Percentiles rank a stretch among this genome's conserved stretches.
These are phyloP conservation scores for Melaleuca alternifolia DNA, from an alignment of 345 rosid species.

Conservation along the genomic window DNA sequence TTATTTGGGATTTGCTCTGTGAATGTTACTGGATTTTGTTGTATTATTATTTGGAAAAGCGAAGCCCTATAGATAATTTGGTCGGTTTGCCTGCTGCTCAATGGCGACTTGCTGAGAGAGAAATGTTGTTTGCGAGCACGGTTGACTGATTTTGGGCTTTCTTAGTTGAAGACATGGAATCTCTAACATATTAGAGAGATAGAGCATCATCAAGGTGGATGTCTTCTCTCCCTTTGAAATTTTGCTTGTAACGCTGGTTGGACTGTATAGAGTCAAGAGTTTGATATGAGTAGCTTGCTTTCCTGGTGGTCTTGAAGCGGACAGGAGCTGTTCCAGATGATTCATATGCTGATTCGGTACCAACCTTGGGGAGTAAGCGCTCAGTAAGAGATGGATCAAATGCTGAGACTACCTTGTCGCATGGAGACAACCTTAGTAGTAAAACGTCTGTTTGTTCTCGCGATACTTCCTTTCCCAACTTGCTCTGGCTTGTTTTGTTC, in stretches of 20 bases:
- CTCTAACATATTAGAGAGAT: too few relatives aligned
- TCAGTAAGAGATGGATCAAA: slow-evolving; percentile 67
- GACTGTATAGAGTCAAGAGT: not conserved
- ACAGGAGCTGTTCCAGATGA: slow-evolving; percentile 25
- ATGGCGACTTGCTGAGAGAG: too few relatives aligned
- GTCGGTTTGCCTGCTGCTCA: too few relatives aligned
- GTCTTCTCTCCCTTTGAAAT: too few relatives aligned
- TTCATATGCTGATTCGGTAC: slow-evolving; percentile 18
- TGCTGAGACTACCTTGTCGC: slow-evolving; percentile 22
- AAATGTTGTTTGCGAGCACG: too few relatives aligned
- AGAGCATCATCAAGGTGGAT: too few relatives aligned
- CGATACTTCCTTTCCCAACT: not conserved
- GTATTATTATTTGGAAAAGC: too few relatives aligned
- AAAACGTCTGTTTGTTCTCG: slow-evolving; percentile 36
- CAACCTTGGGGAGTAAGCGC: slow-evolving; percentile 52
- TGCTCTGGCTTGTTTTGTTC: not conserved
- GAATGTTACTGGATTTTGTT: too few relatives aligned
- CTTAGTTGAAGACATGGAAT: too few relatives aligned
- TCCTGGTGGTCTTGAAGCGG: slow-evolving; percentile 72
- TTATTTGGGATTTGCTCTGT: too few relatives aligned
- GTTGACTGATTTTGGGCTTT: too few relatives aligned
- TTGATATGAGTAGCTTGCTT: not conserved
- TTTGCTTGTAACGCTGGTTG: not conserved
- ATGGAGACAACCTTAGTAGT: slow-evolving; percentile 18
- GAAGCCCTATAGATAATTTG: too few relatives aligned